These are phyloP conservation scores for Diplocarpon mali DNA, from an alignment of 2,329 filamentous ascomycete species.

Conservation along the genomic window DNA sequence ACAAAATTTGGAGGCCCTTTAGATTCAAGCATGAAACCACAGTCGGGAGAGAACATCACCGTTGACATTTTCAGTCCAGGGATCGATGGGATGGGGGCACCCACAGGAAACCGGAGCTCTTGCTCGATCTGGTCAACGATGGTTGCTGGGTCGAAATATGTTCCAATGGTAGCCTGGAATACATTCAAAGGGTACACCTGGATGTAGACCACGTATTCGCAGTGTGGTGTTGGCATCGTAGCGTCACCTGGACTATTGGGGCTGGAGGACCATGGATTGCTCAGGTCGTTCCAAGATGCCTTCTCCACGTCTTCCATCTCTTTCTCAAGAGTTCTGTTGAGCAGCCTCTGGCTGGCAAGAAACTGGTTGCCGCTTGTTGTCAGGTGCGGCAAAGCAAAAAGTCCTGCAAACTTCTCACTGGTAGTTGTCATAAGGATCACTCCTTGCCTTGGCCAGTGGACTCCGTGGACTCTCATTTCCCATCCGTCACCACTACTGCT, in stretches of 20 bases:
- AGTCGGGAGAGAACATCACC: slow-evolving; percentile 57
- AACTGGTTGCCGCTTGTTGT: slow-evolving; percentile 47
- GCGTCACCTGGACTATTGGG: slow-evolving; percentile 49
- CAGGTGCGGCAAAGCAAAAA: slow-evolving; percentile 82
- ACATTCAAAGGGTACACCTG: slow-evolving; percentile 47
- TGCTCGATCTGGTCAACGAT: slow-evolving; percentile 46
- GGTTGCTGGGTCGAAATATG: slow-evolving; percentile 25
- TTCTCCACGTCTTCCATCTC: slow-evolving; percentile 55
- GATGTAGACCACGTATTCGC: slow-evolving; percentile 80
- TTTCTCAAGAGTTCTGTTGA: slow-evolving; percentile 62
- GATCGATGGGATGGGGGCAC: slow-evolving; percentile 41
- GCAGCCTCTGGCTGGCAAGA: slow-evolving; percentile 46
- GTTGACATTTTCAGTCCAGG: slow-evolving; percentile 51
- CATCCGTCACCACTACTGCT: slow-evolving; percentile 60
- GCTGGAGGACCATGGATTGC: slow-evolving; percentile 68
- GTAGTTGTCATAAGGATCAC: slow-evolving; percentile 75
- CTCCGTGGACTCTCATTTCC: slow-evolving; percentile 70
- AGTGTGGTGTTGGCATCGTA: slow-evolving; percentile 56
- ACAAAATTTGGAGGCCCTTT: slow-evolving; percentile 49
- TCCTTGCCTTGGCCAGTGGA: slow-evolving; percentile 77
- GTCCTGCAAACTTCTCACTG: slow-evolving; percentile 87
- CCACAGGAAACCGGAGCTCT: slow-evolving; percentile 50
- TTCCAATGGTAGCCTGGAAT: slow-evolving; percentile 20
- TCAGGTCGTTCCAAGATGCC: slow-evolving; percentile 42
- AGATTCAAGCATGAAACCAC: slow-evolving; percentile 53